Base-by-base conservation (phyloP, 2,329 filamentous ascomycete genomes). In the Talaromyces marneffei region DNA sequence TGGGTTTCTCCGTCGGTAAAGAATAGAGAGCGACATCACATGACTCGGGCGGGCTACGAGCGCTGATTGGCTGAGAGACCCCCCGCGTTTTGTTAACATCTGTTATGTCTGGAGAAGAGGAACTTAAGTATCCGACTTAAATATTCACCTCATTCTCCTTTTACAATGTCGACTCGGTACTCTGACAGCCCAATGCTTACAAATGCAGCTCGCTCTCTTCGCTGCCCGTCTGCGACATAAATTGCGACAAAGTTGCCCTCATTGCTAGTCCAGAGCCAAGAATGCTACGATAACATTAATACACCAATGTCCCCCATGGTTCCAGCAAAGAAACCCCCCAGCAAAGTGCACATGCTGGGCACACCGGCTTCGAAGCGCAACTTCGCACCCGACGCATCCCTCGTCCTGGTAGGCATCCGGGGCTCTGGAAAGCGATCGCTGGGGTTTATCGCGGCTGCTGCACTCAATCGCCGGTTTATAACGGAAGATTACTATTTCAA, bases 401-500 rank as follows among this genome's bases (percentile, higher is more conserved):
- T 78, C 31, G 71, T 78, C 20, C 65, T 78, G 8, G 70, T 78
- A 48, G 76, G 76, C 14, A 77, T 78, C 59, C 73, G 76, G 2
- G 76, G 75, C n/a, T 76, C 74, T 57, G 76, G 76, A 16, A 78
- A 78, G 64, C 71, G 76, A 40, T 78, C 76, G 0, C 60, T 78
- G 29, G 76, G 76, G 7, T 76, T 78, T 33, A 73, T 78, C 56
- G 76, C 76, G 8, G 76, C 76, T 16, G 72, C 76, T 0, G 75
- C 75, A 16, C 66, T 78, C 42, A 77, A 76, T 48, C 70, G 76
- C 57, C 73, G 75, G 31, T 77, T 78, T 52, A 73, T 78, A 23
- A 78, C 76, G 8, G 76, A 77, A 64, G 76, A 78, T 60, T 74
- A 78, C 63, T 78, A 74, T 62, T 78, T 78, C 61, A 75, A 74